Evolutionary conservation across 306 rosid species (phyloP).

Genomic region (Lotus japonicus): DNA sequence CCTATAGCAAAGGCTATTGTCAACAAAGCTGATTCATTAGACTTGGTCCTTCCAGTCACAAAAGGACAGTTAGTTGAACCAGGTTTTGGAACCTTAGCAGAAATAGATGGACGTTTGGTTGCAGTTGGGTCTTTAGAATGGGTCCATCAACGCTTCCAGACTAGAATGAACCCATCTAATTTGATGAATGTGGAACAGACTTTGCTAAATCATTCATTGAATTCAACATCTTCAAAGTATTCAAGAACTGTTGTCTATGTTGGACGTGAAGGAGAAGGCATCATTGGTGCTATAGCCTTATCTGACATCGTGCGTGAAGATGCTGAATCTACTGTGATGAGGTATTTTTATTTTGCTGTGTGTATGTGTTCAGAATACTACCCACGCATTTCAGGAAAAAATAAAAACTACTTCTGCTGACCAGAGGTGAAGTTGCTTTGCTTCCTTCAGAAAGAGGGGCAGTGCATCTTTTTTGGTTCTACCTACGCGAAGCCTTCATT

Average conservation of each 20-base stretch:
- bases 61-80: conserved; percentile 79
- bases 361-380: background rate
- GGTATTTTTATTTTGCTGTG: conserved; percentile 33
- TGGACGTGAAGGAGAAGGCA: conserved; percentile 95
- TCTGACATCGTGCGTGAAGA: conserved; percentile 83
- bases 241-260: conserved; percentile 86
- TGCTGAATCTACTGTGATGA: conserved; percentile 62
- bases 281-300: conserved; percentile 79
- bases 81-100: conserved; percentile 90
- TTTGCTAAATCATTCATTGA: conserved; percentile 44
- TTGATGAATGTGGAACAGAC: conserved; percentile 49
- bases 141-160: conserved; percentile 67
- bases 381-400: conserved; percentile 12
- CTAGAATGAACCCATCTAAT: conserved; percentile 34
- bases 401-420: background rate
- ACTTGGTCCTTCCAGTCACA: conserved; percentile 66
- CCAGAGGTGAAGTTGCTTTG: background rate
- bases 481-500: background rate
- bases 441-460: conserved; percentile 4
- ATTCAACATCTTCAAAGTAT: conserved; percentile 44
- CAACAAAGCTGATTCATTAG: conserved; percentile 68
- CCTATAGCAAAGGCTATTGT: conserved; percentile 92
- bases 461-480: background rate
- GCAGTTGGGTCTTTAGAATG: conserved; percentile 85
- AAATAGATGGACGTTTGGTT: conserved; percentile 69